Conservation (phyloP, 306 rosid species). For the Citrullus colocynthis region DNA sequence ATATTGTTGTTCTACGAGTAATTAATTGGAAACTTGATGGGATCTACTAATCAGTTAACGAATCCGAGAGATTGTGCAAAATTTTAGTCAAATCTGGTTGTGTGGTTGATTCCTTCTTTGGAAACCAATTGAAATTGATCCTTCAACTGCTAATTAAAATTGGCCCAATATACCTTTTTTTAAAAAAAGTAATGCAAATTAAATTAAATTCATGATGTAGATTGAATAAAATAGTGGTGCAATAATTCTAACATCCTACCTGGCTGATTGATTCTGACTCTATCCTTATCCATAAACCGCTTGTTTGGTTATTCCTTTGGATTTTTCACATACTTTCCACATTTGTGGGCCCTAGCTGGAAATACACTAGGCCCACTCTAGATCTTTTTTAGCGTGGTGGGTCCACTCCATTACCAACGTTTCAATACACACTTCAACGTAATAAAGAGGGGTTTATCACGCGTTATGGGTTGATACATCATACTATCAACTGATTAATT, state of each 20-base stretch:
- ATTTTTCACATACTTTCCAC: not conserved
- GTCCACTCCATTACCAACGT: not conserved
- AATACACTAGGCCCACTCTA: not conserved
- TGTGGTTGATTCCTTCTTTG: not conserved
- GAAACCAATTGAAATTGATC: not conserved
- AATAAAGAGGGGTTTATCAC: not conserved
- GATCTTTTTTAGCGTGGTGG: not conserved
- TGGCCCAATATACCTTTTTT: not conserved
- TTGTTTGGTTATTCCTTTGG: not conserved
- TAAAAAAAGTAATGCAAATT: not conserved
- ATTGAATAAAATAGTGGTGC: not conserved
- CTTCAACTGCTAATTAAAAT: not conserved
- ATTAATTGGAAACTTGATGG: not conserved
- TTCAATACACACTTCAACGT: not conserved
- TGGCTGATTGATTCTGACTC: not conserved
- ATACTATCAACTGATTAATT: not conserved
- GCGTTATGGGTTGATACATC: not conserved
- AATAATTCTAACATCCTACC: not conserved
- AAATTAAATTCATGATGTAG: not conserved
- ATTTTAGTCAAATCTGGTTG: not conserved
- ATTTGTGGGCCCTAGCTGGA: not conserved
- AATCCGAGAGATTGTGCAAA: not conserved
- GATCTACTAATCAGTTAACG: not conserved
- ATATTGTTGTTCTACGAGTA: not conserved
- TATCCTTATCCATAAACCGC: not conserved